Percentiles rank a stretch among this genome's conserved stretches.
Evolutionary conservation across 179 eudicot genomes (phyloP).

Genomic region (Carnegiea gigantea): DNA sequence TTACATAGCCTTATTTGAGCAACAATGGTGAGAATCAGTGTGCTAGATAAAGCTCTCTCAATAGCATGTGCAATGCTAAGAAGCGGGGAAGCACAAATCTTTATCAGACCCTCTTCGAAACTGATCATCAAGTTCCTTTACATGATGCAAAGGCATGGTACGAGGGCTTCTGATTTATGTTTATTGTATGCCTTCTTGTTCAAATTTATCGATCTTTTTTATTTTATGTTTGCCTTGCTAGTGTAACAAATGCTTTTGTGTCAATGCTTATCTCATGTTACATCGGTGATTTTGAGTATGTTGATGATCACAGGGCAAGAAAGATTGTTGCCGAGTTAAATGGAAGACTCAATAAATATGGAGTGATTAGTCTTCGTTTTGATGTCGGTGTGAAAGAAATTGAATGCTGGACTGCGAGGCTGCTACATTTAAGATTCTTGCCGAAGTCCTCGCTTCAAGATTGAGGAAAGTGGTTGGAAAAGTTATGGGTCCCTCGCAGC

Average conservation of each 20-base stretch:
- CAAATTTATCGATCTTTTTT: no score
- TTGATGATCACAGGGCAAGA: conserved; percentile 75
- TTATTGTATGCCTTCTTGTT: neutral
- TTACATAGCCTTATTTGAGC: conserved; percentile 21
- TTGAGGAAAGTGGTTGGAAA: no score
- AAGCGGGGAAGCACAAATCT: conserved; percentile 65
- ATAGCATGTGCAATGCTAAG: conserved; percentile 74
- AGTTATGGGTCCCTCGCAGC: no score
- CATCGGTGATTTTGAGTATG: conserved; percentile 81
- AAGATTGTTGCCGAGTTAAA: conserved; percentile 70
- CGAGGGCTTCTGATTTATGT: neutral
- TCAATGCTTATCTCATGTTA: conserved; percentile 35
- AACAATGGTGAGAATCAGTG: conserved; percentile 70
- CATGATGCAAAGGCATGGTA: conserved; percentile 76
- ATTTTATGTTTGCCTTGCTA: neutral
- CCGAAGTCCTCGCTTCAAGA: no score
- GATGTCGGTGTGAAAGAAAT: conserved; percentile 68
- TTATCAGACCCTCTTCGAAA: conserved; percentile 72
- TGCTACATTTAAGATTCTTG: conserved; percentile 62
- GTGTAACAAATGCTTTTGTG: neutral
- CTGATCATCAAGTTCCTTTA: conserved; percentile 66
- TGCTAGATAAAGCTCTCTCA: conserved; percentile 62
- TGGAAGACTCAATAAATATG: conserved; percentile 72
- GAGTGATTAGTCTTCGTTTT: conserved; percentile 65
- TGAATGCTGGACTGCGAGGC: conserved; percentile 66